Conservation (phyloP, 208 protist genomes). For the Wallacemonas sp. region DNA sequence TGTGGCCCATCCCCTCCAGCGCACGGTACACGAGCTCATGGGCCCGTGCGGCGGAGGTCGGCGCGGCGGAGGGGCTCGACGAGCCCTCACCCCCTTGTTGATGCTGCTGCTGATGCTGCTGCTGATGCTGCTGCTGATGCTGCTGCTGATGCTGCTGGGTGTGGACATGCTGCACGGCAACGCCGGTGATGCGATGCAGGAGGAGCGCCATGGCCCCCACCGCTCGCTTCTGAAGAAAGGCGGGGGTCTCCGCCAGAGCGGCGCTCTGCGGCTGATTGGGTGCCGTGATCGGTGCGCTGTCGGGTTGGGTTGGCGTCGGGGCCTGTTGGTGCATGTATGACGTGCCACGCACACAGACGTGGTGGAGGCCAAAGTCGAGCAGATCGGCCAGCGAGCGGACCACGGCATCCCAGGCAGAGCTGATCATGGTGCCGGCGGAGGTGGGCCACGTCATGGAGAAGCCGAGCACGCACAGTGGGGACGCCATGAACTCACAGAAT, state of each 20-base stretch:
- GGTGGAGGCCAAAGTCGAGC: constrained; percentile 24
- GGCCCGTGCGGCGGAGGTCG: constrained; percentile 1
- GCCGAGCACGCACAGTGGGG: constrained; percentile 76
- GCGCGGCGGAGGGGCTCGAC: not conserved
- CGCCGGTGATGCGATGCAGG: constrained; percentile 44
- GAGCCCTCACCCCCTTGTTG: not conserved
- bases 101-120: too few species aligned
- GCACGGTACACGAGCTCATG: constrained; percentile 9
- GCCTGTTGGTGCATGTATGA: constrained; percentile 8
- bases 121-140: not conserved
- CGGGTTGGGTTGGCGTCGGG: not conserved
- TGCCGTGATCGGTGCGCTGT: not conserved
- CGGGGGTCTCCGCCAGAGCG: constrained; percentile 1
- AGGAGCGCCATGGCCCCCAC: constrained; percentile 28
- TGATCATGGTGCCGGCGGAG: constrained; percentile 31
- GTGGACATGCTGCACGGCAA: not conserved
- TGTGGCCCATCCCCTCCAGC: constrained; percentile 9
- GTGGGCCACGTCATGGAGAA: constrained; percentile 37
- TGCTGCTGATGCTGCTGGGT: not conserved
- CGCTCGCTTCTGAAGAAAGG: constrained; percentile 10
- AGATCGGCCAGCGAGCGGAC: constrained; percentile 26
- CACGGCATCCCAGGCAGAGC: constrained; percentile 29
- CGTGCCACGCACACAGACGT: constrained; percentile 7
- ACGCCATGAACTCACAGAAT: constrained; percentile 61
- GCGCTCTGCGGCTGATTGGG: not conserved